These are phyloP conservation scores for Colletotrichum acutatum DNA, from an alignment of 2,329 filamentous ascomycete species.

Conservation along the genomic window DNA sequence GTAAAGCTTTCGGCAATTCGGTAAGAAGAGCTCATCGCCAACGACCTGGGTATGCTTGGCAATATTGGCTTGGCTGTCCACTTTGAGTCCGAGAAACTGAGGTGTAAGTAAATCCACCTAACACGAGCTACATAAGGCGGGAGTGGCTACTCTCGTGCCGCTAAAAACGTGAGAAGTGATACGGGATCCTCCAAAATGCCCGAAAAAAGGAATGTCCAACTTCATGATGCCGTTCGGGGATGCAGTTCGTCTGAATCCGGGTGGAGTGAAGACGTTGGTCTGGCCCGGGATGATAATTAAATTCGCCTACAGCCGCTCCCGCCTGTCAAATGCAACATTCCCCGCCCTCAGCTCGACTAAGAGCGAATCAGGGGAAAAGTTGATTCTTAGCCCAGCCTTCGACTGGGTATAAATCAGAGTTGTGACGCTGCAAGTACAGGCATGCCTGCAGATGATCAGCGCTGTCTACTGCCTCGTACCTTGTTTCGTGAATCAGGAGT, in stretches of 20 bases:
- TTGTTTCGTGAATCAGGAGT: not conserved
- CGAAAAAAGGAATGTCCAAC: not conserved
- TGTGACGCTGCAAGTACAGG: not conserved
- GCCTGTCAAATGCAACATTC: not conserved
- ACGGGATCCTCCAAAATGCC: not conserved
- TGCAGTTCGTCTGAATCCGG: not conserved
- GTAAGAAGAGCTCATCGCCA: not conserved
- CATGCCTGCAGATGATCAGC: not conserved
- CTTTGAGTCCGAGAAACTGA: not conserved
- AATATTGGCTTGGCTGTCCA: slow-evolving; percentile 21
- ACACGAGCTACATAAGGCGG: not conserved
- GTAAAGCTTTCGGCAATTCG: not conserved
- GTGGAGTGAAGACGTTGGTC: not conserved
- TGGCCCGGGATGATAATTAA: not conserved
- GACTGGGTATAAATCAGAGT: not conserved
- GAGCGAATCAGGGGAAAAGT: not conserved
- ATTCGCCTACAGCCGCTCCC: slow-evolving; percentile 9
- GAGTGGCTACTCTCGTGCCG: not conserved
- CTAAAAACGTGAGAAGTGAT: not conserved
- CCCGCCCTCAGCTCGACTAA: not conserved
- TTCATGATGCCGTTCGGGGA: slow-evolving; percentile 4
- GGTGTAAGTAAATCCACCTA: not conserved
- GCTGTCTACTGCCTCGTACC: not conserved
- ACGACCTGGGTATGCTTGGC: not conserved
- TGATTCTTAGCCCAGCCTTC: not conserved